Evolutionary conservation across 1,284 basidiomycete genomes (phyloP), one percentile per base, ranked within the genome.

Genomic region (Sporisorium sorghi): DNA sequence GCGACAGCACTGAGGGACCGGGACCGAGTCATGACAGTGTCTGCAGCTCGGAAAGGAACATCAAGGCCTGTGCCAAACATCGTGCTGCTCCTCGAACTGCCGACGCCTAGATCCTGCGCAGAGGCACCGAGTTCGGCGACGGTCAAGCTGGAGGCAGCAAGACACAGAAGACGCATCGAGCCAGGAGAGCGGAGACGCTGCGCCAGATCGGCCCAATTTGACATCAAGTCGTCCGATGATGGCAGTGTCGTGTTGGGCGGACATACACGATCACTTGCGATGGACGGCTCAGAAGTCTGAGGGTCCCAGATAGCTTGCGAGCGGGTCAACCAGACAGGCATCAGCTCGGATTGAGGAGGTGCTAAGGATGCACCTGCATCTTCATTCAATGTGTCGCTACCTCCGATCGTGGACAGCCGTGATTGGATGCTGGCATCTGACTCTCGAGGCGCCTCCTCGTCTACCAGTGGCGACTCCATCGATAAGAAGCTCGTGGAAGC

Each of bases 141-240:
- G 0, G 33, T 11, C 49, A 48, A 60, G 28, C 28, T 52, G 0
- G 61, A 26, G 7, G 67, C 67, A 23, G 67, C 67, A 1, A 70
- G 40, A 11, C 67, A 70, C 14, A 70, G 44, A 28, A 63, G 26
- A 1, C 61, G 52, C 67, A 70, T 52, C 6, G 57, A 59, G 3
- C 60, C 58, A 14, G 67, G 67, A 10, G 60, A 64, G 26, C 51
- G 37, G 19, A 63, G 35, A 6, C 53, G 35, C 14, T 63, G 47
- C 10, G 60, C 57, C 8, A 64, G 33, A 24, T 63, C 33, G 4
- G 60, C 35, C 67, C 67, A 70, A 7, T 43, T 47, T 1, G 48
- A 10, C 1, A 60, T 37, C 19, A 37, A 3, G 7, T 14, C 14
- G 11, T 32, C 17, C 9, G 39, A 6, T 11, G 30, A 26, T 19